Base-by-base conservation (phyloP, 495 filamentous ascomycete genomes). In the Penicillium mononematosum region DNA sequence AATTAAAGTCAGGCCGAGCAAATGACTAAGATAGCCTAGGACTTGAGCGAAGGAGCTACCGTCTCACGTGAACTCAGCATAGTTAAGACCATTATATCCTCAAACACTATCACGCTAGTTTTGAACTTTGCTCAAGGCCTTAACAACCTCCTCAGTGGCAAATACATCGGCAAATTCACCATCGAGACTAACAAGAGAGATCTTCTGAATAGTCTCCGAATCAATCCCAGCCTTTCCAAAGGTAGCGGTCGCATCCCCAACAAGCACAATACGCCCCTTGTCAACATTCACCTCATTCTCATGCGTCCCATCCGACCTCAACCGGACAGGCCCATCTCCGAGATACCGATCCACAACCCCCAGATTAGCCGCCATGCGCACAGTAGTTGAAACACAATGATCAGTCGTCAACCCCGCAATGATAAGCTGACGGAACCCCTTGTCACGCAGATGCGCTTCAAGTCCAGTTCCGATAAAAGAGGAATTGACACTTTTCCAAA, bases 301-400 rank as follows among this genome's bases (percentile, higher is more conserved):
- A 55, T 59, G 56, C 8, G 58, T 58, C 14, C 69, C 68, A 50
- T 73, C 70, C 3, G 55, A 3, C 10, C 55, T 50, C 14, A 66
- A 38, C 42, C 49, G 43, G 1, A 66, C 53, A 7, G 63, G 62
- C 0, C 56, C 62, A 14, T 53, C 54, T 10, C 55, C 65, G 7
- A 56, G 24, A 42, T 61, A 58, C 20, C 68, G 65, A 60, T 72
- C 69, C 22, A 77, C 75, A 19, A 81, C 76, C 2, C 72, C 68
- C 44, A 80, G 45, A 56, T 83, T 80, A 12, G 70, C 71, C 4
- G 78, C 78, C 74, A 81, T 79, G 19, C 79, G 72, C 10, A 73
- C 67, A 4, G 78, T 77, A 6, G 78, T 82, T 48, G 74, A 78
- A 24, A 81, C 76, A 43, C 78, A 82, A 50, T 81, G 78, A 63